Evolutionary conservation across 805 yeast species (phyloP), one percentile per base, ranked within the genome.

Genomic region (Metschnikowia arizonensis): DNA sequence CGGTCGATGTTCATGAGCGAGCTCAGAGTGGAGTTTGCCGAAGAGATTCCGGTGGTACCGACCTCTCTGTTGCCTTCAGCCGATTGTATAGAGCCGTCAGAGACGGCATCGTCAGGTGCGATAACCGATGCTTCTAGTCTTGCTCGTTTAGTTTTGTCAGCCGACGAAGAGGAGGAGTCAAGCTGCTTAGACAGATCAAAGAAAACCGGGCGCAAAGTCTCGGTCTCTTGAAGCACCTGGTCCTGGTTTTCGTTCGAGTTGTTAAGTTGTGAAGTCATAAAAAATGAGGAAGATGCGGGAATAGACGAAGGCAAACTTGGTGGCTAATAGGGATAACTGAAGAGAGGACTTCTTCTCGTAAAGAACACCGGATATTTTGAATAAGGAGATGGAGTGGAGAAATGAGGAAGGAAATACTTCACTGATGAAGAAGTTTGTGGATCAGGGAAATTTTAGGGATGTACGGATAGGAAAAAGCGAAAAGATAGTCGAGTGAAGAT

Each of bases 161-260:
- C 37, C 7, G 52, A 23, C 29, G 52, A 21, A 15, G 58, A 29
- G 30, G 47, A 40, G 19, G 60, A 34, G 41, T 53, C 45, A 29
- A 57, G 49, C 40, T 47, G 45, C 18, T 54, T 29, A 7, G 63
- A 42, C 38, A 54, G 55, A 44, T 64, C 68, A 46, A 63, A 62
- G 45, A 64, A 65, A 36, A 64, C 68, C 33, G 58, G 63, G 32
- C 68, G 60, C 52, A 65, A 62, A 49, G 61, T 61, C 19, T 60
- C 64, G 9, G 56, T 44, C 32, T 57, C 65, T 46, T 56, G 62
- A 47, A 63, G 60, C 38, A 63, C 60, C 50, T 60, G 66, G 46
- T 64, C 66, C 43, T 61, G 59, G 46, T 62, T 62, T 17, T 65
- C 67, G 45, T 58, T 58, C 31, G 54, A 50, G 48, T 63, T 63